Base-by-base conservation (phyloP, 768 basidiomycete genomes). In the Gymnopilus junonius region DNA sequence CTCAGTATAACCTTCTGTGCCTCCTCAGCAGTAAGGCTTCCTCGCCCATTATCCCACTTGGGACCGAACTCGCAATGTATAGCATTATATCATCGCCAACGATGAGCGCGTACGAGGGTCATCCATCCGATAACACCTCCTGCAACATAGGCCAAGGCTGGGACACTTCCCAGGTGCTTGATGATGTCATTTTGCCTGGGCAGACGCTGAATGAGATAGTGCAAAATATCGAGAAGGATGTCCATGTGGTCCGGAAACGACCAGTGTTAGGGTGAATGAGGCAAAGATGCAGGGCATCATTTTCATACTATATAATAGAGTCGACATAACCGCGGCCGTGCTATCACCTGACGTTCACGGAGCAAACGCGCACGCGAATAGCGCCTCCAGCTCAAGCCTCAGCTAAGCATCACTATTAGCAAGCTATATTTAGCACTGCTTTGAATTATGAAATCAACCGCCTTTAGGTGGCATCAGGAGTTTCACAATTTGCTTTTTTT, bases 81-180 rank as follows among this genome's bases (percentile, higher is more conserved):
- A 1, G 72, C 75, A 48, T 82, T 70, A 69, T 79, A 82, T 8
- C 79, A 72, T 39, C 77, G 70, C 78, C 79, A 83, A 7, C 84
- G 80, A 7, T 80, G 68, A 10, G 67, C 39, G 17, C 77, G 74
- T 31, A 81, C 82, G 34, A 80, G 29, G 23, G 25, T 55, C 14
- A 81, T 45, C 69, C 69, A 73, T n/a, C 27, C 45, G 17, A 70
- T 17, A 15, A 68, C n/a, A n/a, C 51, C 67, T 25, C 61, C 64
- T 8, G 65, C 34, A 23, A 64, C 34, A 10, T 34, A 58, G n/a
- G 35, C 34, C 31, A 42, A n/a, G 27, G 23, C 21, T 17, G 61
- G 45, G 14, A 53, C 59, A 34, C 29, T 34, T 58, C 23, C 35
- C 1, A 58, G 14, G 14, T 21, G 29, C 11, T 32, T 27, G 43